Evolutionary conservation across 148 eudicot genomes (phyloP), one percentile per base, ranked within the genome.

Genomic region (Euryodendron excelsum): DNA sequence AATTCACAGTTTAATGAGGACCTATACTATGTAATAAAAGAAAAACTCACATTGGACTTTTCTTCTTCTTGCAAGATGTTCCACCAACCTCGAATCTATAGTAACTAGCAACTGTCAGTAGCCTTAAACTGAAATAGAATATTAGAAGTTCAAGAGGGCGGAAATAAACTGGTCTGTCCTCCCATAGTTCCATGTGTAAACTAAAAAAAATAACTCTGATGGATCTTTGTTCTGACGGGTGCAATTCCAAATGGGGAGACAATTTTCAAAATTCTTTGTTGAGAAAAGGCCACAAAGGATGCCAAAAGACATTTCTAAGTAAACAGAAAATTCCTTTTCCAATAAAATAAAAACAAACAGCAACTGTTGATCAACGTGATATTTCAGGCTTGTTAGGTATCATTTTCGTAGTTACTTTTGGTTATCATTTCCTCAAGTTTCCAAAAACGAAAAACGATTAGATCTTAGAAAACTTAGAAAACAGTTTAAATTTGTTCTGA

Each of bases 61-160:
- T 92, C 99, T 80, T 91, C 88, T 79, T 85, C 87, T 44, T 80
- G 88, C 91, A 96, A 88, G 76, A 63, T 85, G 62, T 86, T 88
- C 99, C 99, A 96, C 99, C 99, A 96, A 73, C 99, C 99, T 78
- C 76, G 86, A 76, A 91, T 89, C 99, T 96, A 77, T 18, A 72
- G 68, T 69, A 81, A 55, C 78, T 44, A 62, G 39, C 55, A 73
- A 52, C 33, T 65, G 53, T 58, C 50, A 82, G 79, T 23, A 67
- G 25, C 39, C 28, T 44, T 37, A 36, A 64, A 44, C n/a, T 0
- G 44, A 74, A 73, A 56, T 25, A 74, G 37, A 47, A 63, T 5
- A 69, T 6, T 33, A 9, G 27, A 75, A 34, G 39, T 73, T 31
- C 39, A 36, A 74, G 18, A 1, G 8, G 8, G 15, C 45, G 13